These are phyloP conservation scores for Setomelanomma holmii DNA, from an alignment of 2,329 filamentous ascomycete species.

Conservation along the genomic window DNA sequence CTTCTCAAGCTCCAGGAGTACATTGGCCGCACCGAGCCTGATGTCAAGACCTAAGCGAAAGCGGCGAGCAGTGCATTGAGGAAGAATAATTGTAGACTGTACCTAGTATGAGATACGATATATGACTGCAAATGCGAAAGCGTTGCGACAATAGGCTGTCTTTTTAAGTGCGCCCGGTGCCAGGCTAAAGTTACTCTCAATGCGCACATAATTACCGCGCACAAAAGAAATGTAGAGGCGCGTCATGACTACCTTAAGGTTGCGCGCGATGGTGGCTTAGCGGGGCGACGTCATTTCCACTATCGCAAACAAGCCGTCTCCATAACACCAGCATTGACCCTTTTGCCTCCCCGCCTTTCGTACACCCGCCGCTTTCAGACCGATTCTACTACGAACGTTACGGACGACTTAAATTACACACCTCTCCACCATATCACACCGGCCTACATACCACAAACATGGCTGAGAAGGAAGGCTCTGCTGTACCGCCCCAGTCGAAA, in stretches of 20 bases:
- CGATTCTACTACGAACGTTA: not conserved
- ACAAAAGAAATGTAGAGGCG: not conserved
- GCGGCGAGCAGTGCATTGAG: not conserved
- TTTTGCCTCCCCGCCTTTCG: slow-evolving; percentile 7
- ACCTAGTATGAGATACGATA: slow-evolving; percentile 13
- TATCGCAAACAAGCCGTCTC: slow-evolving; percentile 17
- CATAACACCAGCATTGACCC: slow-evolving; percentile 16
- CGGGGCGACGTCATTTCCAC: slow-evolving; percentile 25
- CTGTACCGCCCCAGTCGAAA: slow-evolving; percentile 55
- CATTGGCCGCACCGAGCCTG: slow-evolving; percentile 88
- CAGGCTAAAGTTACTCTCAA: not conserved
- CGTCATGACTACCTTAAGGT: slow-evolving; percentile 10
- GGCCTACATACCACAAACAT: slow-evolving; percentile 17
- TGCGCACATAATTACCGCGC: not conserved
- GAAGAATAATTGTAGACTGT: not conserved
- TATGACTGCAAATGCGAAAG: not conserved
- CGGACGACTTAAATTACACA: not conserved
- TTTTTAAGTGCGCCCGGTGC: not conserved
- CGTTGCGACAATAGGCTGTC: too few relatives aligned
- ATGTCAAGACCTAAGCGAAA: slow-evolving; percentile 83
- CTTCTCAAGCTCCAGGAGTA: slow-evolving; percentile 94
- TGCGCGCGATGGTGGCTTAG: slow-evolving; percentile 20
- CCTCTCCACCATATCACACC: not conserved
- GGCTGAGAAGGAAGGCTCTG: slow-evolving; percentile 52
- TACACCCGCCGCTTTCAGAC: not conserved